Percentiles rank a stretch among this genome's conserved stretches.
Evolutionary conservation across 2,329 filamentous ascomycete species (phyloP).

Genomic region (Stromatinia cepivora): DNA sequence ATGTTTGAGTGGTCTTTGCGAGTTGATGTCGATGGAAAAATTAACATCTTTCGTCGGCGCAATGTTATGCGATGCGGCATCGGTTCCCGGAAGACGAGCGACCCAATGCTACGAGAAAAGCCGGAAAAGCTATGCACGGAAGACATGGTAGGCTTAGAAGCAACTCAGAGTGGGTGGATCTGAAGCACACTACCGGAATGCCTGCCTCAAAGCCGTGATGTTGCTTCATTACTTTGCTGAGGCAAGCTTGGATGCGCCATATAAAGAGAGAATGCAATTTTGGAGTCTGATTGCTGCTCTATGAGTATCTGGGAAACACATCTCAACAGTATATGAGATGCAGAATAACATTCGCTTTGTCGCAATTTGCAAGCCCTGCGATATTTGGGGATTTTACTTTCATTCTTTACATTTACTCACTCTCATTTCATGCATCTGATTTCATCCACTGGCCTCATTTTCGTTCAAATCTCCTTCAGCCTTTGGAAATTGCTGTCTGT

Average conservation of each 20-base stretch:
- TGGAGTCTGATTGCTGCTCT: neutral
- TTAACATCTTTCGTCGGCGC: constrained; percentile 1
- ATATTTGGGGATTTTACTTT: neutral
- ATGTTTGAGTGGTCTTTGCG: neutral
- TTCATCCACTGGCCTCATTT: neutral
- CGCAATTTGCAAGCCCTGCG: neutral
- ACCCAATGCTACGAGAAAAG: neutral
- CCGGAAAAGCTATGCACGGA: neutral
- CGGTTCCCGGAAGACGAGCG: neutral
- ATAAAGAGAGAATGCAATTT: neutral
- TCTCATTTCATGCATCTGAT: neutral
- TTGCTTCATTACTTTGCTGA: neutral
- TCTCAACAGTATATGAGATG: neutral
- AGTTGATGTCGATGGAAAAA: constrained; percentile 6
- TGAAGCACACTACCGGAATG: neutral
- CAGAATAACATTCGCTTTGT: too few relatives aligned
- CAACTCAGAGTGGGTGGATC: too few relatives aligned
- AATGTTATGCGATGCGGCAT: neutral
- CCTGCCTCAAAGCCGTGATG: neutral
- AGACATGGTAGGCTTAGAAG: neutral
- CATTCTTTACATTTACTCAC: too few relatives aligned
- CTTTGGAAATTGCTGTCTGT: neutral
- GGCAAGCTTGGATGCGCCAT: too few relatives aligned
- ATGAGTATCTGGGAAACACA: neutral
- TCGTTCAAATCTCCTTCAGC: neutral